Base-by-base conservation (phyloP, 164 flowering plant genomes). In the Umbellularia californica region DNA sequence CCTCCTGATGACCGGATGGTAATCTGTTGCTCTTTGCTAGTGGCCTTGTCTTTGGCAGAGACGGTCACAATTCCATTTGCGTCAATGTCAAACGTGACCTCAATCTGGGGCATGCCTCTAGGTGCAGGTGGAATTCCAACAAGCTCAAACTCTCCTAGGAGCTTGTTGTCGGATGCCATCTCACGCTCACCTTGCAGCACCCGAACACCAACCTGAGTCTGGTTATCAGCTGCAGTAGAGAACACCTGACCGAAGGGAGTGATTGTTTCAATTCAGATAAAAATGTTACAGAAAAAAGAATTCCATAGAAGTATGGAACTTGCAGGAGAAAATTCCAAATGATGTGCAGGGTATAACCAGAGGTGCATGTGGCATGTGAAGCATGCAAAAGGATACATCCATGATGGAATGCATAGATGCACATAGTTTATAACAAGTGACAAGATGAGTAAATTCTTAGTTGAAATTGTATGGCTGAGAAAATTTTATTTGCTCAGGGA, bases 131-230 rank as follows among this genome's bases (percentile, higher is more conserved):
- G 92, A 73, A 90, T 85, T 47, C 90, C 94, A 24, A 81, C 79
- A 55, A 90, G 91, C 52, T 90, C 88, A 74, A 90, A 89, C 71
- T 90, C 90, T 25, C 86, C 89, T 17, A 86, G 75, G 23, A 80
- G 76, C 74, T 86, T 86, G 82, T 86, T 86, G 79, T 88, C 91
- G 1, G 89, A 9, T 11, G 92, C 91, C 91, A 89, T 87, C 70
- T 89, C 94, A 20, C 94, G 88, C 77, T 89, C 92, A 58, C 94
- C 92, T 81, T 90, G 92, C 17, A 89, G 76, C 11, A 90, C 94
- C 81, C 86, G 84, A 78, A 90, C 83, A 14, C 91, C 91, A 33
- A 90, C 94, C 62, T 28, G 66, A 20, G 74, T 58, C 50, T 72
- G 66, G 74, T 58, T 58, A 60, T 86, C 89, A 50, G 87, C 87